A percentile compares a stretch with the other conserved stretches of the same genome.
phyloP scores from a whole-genome alignment of 495 filamentous ascomycete species.

The Xylaria longipes region DNA sequence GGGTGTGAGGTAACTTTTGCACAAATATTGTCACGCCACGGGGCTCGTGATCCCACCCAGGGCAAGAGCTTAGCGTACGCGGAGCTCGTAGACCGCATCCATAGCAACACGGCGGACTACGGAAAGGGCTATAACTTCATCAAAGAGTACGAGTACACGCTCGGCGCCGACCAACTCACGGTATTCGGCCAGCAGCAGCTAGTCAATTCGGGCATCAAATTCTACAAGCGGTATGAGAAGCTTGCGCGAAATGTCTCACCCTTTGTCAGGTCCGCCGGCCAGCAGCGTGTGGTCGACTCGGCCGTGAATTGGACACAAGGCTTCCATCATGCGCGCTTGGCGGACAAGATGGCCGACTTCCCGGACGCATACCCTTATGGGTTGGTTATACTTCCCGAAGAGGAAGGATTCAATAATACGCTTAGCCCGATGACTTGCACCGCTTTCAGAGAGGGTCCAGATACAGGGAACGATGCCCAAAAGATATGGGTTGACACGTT shows the following conservation, averaged over 20 bases:
- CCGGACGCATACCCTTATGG: slow-evolving; percentile 56
- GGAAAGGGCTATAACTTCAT: slow-evolving; percentile 68
- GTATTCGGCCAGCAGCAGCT: slow-evolving; percentile 74
- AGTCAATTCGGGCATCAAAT: slow-evolving; percentile 73
- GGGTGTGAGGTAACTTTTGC: slow-evolving; percentile 77
- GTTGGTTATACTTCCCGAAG: slow-evolving; percentile 71
- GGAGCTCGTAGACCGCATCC: slow-evolving; percentile 64
- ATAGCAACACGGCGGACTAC: slow-evolving; percentile 62
- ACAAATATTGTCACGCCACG: slow-evolving; percentile 81
- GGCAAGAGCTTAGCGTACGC: slow-evolving; percentile 65
- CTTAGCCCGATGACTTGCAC: slow-evolving; percentile 74
- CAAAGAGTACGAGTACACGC: slow-evolving; percentile 68
- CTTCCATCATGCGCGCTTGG: slow-evolving; percentile 63
- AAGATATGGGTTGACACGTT: slow-evolving; percentile 62
- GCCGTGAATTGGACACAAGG: slow-evolving; percentile 76
- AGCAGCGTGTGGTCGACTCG: slow-evolving; percentile 75
- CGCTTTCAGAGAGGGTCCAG: slow-evolving; percentile 60
- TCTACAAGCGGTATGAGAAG: slow-evolving; percentile 70
- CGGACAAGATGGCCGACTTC: slow-evolving; percentile 43
- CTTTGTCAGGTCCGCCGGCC: slow-evolving; percentile 74
- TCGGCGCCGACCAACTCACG: slow-evolving; percentile 79
- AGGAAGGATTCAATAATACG: slow-evolving; percentile 71
- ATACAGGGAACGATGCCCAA: slow-evolving; percentile 58
- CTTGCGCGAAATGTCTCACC: slow-evolving; percentile 63
- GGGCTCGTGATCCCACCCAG: slow-evolving; percentile 78